Percentiles rank a stretch among this genome's conserved stretches.
phyloP scores from a whole-genome alignment of 2,329 filamentous ascomycete species.

The Ophiostoma novo-ulmi region DNA sequence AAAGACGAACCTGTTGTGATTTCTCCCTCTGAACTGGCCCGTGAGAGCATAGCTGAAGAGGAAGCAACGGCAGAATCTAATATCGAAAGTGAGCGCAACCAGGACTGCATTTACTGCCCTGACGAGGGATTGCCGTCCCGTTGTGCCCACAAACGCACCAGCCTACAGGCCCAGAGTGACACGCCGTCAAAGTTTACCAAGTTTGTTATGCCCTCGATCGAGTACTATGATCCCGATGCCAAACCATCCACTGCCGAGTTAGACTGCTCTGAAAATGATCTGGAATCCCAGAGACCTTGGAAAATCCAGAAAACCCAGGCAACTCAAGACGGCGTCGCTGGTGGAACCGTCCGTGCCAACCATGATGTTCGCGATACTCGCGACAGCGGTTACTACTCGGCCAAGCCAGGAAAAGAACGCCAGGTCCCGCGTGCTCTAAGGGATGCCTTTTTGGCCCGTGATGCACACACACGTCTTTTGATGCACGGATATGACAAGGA shows the following conservation, averaged over 20 bases:
- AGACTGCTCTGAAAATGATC: neutral
- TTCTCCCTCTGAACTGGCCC: neutral
- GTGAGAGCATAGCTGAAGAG: neutral
- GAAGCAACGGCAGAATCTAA: neutral
- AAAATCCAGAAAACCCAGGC: neutral
- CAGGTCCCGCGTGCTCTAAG: neutral
- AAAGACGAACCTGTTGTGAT: neutral
- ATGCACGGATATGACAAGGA: neutral
- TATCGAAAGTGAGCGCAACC: neutral
- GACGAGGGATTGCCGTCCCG: neutral
- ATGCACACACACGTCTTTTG: neutral
- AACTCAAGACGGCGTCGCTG: neutral
- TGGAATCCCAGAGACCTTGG: neutral
- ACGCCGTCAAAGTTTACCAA: neutral
- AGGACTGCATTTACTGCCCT: neutral
- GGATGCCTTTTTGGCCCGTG: neutral
- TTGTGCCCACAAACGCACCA: neutral
- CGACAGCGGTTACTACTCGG: neutral
- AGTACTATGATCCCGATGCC: neutral
- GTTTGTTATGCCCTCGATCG: neutral
- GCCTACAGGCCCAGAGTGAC: neutral
- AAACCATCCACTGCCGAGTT: neutral
- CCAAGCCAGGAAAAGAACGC: neutral
- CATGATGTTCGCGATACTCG: no score
- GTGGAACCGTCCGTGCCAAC: no score